phyloP scores from a whole-genome alignment of 768 basidiomycete genomes.

The Tylopilus intermedius region DNA sequence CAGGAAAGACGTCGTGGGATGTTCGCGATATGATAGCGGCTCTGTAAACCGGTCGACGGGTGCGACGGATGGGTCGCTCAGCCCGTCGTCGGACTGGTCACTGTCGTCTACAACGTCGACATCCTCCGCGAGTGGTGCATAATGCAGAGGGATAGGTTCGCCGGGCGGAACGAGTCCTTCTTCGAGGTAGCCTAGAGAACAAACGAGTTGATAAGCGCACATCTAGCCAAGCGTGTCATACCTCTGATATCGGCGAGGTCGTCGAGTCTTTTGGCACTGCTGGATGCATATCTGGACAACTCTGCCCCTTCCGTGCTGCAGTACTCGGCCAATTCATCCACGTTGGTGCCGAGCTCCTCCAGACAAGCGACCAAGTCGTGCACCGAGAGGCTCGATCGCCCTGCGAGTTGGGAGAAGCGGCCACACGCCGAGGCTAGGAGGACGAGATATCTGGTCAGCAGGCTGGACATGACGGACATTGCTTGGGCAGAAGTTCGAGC shows the following conservation, averaged over 20 bases:
- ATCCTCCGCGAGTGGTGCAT: slow-evolving; percentile 33
- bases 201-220: slow-evolving; percentile 13
- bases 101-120: slow-evolving; percentile 29
- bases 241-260: slow-evolving; percentile 72
- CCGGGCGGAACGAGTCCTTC: slow-evolving; percentile 55
- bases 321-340: slow-evolving; percentile 69
- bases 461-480: slow-evolving; percentile 62
- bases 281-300: slow-evolving; percentile 60
- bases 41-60: slow-evolving; percentile 20
- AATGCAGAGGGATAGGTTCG: slow-evolving; percentile 52
- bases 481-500: slow-evolving; percentile 73
- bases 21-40: slow-evolving; percentile 27
- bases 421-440: slow-evolving; percentile 64
- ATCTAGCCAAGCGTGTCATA: slow-evolving; percentile 33
- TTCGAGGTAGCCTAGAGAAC: slow-evolving; percentile 50
- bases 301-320: slow-evolving; percentile 63
- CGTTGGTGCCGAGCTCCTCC: slow-evolving; percentile 66
- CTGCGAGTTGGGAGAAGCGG: slow-evolving; percentile 71
- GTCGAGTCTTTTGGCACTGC: slow-evolving; percentile 60
- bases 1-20: slow-evolving; percentile 30
- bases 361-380: slow-evolving; percentile 63
- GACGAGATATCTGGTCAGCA: slow-evolving; percentile 68
- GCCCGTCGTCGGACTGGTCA: slow-evolving; percentile 28
- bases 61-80: slow-evolving; percentile 9
- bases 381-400: slow-evolving; percentile 52